Evolutionary conservation across 2,329 filamentous ascomycete species (phyloP), one percentile per base, ranked within the genome.

Genomic region (Penicillium concentricum): DNA sequence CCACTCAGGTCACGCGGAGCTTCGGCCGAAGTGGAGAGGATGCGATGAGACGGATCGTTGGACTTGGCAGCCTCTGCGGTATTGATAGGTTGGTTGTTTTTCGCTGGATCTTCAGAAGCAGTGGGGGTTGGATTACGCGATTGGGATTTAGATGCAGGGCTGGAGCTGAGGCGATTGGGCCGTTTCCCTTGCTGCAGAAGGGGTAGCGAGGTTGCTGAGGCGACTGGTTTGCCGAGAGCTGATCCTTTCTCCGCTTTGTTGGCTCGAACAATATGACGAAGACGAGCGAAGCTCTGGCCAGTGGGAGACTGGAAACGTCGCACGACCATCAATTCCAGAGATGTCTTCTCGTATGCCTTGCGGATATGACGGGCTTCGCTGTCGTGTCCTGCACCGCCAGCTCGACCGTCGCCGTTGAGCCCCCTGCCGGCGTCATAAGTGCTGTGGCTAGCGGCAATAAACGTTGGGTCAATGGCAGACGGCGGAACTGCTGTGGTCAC

Each of bases 241-340:
- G 65, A 61, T 32, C 43, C 61, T 43, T 56, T 59, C 20, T 60
- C 55, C 39, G 46, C 30, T 61, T 69, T 35, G 59, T 47, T 45
- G 22, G 64, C 63, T 49, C 66, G 65, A 26, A 66, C 49, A 12
- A 75, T 55, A 15, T 59, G 56, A n/a, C 68, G 64, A 32, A 78
- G 61, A 32, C 78, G 72, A 30, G 59, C 67, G 60, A 79, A 73
- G 58, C 76, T 79, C 58, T 78, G 75, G 9, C 70, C 69, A 2
- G 76, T 74, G 5, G 78, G 78, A 24, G 72, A 76, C 54, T 76
- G 74, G 59, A 80, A 80, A 20, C 76, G 72, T 46, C 75, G 74
- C 9, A 79, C 76, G 7, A 79, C 78, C 34, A 69, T 74, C 38
- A 79, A 67, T 58, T 79, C 77, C 39, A 74, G 64, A 6, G 75